Conservation (phyloP, 257 asterid species). For the Primulina huaijiensis region DNA sequence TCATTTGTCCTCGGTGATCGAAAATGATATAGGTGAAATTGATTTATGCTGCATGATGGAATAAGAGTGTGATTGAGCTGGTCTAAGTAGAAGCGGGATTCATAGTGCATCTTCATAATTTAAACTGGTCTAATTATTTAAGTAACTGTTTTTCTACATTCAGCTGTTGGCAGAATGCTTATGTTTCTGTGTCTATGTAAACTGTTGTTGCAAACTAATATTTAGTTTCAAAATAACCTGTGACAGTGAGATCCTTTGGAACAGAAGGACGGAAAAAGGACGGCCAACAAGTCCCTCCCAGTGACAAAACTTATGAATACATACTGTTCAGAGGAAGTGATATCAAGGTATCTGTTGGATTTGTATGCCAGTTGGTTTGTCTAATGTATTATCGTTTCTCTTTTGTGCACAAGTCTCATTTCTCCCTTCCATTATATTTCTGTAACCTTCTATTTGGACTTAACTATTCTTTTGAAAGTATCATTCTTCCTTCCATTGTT, state of each 20-base stretch:
- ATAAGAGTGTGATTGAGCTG: not conserved
- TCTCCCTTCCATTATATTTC: no score
- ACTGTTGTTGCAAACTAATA: conserved; percentile 12
- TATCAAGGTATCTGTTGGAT: conserved; percentile 57
- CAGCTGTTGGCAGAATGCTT: not conserved
- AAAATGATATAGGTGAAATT: conserved; percentile 4
- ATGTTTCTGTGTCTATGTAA: conserved; percentile 3
- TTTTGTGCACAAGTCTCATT: no score
- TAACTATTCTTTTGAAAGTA: not conserved
- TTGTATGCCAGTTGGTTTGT: conserved; percentile 8
- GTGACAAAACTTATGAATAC: conserved; percentile 85
- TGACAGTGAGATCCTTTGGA: conserved; percentile 89
- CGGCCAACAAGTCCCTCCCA: conserved; percentile 87
- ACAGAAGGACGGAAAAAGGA: conserved; percentile 94
- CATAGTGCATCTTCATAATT: not conserved
- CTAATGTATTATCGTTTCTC: no score
- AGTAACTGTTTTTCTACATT: not conserved
- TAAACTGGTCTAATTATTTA: not conserved
- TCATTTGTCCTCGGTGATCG: not conserved
- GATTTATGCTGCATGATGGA: conserved; percentile 2
- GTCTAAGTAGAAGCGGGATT: not conserved
- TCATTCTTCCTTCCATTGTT: no score
- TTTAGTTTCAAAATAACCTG: not conserved
- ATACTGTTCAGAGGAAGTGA: conserved; percentile 93
- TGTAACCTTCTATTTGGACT: no score